These are phyloP conservation scores for Komagataella phaffii DNA, from an alignment of 805 yeast genomes.

Conservation along the genomic window DNA sequence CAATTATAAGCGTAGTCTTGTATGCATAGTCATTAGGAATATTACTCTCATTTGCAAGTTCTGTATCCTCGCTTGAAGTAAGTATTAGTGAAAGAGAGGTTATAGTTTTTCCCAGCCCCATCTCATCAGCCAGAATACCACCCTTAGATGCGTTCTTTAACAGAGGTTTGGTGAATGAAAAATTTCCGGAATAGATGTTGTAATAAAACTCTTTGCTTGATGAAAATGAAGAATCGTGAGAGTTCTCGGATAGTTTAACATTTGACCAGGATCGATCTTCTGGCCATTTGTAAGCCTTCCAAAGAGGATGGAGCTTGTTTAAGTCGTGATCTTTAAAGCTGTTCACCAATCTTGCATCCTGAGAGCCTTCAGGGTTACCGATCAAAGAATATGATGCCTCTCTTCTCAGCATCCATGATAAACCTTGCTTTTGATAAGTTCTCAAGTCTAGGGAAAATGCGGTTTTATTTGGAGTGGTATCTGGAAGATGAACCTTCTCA, in stretches of 20 bases:
- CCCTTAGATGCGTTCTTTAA: slow-evolving; percentile 52
- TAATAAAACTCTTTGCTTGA: slow-evolving; percentile 41
- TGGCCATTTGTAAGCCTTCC: slow-evolving; percentile 79
- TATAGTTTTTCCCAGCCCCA: slow-evolving; percentile 93
- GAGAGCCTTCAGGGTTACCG: slow-evolving; percentile 16
- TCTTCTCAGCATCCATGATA: slow-evolving; percentile 80
- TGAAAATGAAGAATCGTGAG: background rate
- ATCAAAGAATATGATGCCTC: slow-evolving; percentile 47
- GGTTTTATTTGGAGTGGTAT: slow-evolving; percentile 36
- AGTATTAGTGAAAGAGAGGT: slow-evolving; percentile 66
- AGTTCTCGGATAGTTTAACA: background rate
- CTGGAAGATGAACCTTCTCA: slow-evolving; percentile 43
- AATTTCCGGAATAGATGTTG: slow-evolving; percentile 69
- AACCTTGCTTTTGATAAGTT: slow-evolving; percentile 72
- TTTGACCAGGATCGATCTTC: slow-evolving; percentile 13
- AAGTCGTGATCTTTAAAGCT: slow-evolving; percentile 23
- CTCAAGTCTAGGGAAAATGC: slow-evolving; percentile 49
- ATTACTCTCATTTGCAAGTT: slow-evolving; percentile 6
- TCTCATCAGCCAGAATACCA: slow-evolving; percentile 90
- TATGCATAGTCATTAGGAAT: slow-evolving; percentile 37
- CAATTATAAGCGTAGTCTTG: slow-evolving; percentile 63
- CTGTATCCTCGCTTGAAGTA: slow-evolving; percentile 42
- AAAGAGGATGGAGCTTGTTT: slow-evolving; percentile 66
- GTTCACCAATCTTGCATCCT: slow-evolving; percentile 9
- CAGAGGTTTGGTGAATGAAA: slow-evolving; percentile 54